These are phyloP conservation scores for Erodium maritimum DNA, from an alignment of 345 rosid genomes.

Conservation along the genomic window DNA sequence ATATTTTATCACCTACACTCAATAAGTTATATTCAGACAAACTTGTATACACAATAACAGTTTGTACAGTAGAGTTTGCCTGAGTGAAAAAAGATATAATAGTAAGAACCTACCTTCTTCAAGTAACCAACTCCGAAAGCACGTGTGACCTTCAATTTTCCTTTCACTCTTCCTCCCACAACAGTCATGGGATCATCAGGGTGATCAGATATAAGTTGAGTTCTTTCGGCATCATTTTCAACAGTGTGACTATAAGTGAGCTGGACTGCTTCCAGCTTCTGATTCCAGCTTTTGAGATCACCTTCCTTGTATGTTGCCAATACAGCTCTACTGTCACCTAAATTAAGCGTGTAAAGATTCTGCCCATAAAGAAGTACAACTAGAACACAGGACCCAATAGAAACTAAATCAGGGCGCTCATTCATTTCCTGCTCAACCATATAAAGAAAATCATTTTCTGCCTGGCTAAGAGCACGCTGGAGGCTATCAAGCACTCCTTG, in stretches of 20 bases:
- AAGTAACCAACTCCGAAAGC: constrained; percentile 94
- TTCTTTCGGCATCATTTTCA: constrained; percentile 68
- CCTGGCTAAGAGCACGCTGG: constrained; percentile 61
- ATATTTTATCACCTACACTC: neutral
- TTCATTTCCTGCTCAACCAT: constrained; percentile 99
- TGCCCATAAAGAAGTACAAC: constrained; percentile 71
- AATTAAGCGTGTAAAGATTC: constrained; percentile 60
- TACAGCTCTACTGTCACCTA: constrained; percentile 94
- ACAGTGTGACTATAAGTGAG: constrained; percentile 80
- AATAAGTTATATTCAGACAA: neutral
- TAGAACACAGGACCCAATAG: constrained; percentile 87
- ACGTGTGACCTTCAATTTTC: constrained; percentile 88
- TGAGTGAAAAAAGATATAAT: neutral
- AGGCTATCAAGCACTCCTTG: constrained; percentile 67
- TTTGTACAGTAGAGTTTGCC: neutral
- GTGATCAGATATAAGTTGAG: constrained; percentile 53
- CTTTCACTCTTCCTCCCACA: constrained; percentile 73
- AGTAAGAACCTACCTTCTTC: constrained; percentile 44
- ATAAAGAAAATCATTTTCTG: constrained; percentile 70
- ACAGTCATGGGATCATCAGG: constrained; percentile 68
- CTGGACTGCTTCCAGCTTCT: constrained; percentile 62
- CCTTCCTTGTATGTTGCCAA: constrained; percentile 50
- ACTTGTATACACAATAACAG: neutral
- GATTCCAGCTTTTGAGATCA: constrained; percentile 14
- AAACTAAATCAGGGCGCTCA: constrained; percentile 90